Evolutionary conservation across 2,329 filamentous ascomycete species (phyloP).

Genomic region (Aspergillus sp.): DNA sequence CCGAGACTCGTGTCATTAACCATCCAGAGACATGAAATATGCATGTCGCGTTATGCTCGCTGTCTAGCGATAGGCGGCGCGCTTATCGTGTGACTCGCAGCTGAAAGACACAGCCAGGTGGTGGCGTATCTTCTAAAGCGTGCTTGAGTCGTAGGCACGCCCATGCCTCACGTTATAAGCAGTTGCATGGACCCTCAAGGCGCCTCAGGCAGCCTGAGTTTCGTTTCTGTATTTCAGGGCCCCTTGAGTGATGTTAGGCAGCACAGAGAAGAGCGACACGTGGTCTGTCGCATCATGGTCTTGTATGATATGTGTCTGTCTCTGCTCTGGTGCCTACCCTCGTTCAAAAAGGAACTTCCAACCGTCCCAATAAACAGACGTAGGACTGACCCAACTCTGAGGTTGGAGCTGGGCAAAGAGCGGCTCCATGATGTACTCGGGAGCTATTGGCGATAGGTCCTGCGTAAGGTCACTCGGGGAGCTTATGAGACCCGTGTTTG

Average conservation of each 20-base stretch:
- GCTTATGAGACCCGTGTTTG: slow-evolving; percentile 13
- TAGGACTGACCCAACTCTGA: slow-evolving; percentile 37
- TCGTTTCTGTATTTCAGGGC: neutral
- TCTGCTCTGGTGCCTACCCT: neutral
- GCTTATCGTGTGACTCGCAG: neutral
- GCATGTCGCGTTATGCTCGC: neutral
- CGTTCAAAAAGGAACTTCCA: slow-evolving; percentile 14
- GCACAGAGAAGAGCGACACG: neutral
- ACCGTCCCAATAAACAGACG: slow-evolving; percentile 33
- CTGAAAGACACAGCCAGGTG: neutral
- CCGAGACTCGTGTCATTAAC: neutral
- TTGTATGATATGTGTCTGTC: too few species aligned
- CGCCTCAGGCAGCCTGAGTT: neutral
- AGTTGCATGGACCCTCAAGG: too few species aligned
- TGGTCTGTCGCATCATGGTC: neutral
- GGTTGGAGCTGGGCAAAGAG: slow-evolving; percentile 31
- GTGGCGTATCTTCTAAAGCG: neutral
- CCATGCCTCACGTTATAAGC: too few species aligned
- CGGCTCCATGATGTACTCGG: slow-evolving; percentile 16
- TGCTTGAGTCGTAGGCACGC: too few species aligned
- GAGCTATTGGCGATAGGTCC: slow-evolving; percentile 5
- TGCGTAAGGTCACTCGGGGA: slow-evolving; percentile 17
- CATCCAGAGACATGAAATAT: neutral
- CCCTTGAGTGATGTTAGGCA: neutral
- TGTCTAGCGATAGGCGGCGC: neutral